Evolutionary conservation across 2,329 filamentous ascomycete species (phyloP).

Genomic region (Sclerotinia borealis): DNA sequence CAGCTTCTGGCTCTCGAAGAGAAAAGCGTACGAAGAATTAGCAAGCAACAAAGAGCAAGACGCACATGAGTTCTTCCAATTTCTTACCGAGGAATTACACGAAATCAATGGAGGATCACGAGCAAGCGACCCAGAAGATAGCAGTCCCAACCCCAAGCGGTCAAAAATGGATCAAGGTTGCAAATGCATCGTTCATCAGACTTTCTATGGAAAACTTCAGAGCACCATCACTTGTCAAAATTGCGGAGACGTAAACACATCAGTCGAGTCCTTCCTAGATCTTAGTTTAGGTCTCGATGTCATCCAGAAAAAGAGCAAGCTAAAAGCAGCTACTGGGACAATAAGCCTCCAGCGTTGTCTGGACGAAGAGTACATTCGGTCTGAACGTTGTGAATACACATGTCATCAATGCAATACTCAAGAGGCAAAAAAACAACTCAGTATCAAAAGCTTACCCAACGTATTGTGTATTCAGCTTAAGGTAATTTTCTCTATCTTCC

Average conservation of each 20-base stretch:
- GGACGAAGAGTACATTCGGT: constrained; percentile 77
- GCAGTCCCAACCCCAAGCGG: constrained; percentile 21
- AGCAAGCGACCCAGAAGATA: constrained; percentile 27
- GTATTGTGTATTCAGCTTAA: constrained; percentile 91
- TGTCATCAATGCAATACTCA: constrained; percentile 76
- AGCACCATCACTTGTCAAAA: constrained; percentile 87
- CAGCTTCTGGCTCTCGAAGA: constrained; percentile 83
- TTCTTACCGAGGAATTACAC: constrained; percentile 86
- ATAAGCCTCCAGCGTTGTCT: constrained; percentile 68
- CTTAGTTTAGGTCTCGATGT: constrained; percentile 81
- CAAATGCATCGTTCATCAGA: constrained; percentile 87
- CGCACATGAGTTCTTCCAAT: constrained; percentile 95
- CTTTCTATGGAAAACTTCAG: constrained; percentile 87
- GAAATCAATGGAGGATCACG: constrained; percentile 61
- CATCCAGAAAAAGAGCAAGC: constrained; percentile 58
- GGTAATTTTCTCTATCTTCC: constrained; percentile 40
- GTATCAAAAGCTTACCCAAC: constrained; percentile 78
- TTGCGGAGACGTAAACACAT: constrained; percentile 75
- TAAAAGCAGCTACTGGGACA: constrained; percentile 35
- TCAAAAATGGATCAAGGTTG: constrained; percentile 43
- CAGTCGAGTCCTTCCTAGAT: constrained; percentile 85
- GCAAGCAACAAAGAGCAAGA: constrained; percentile 95
- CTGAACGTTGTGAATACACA: constrained; percentile 83
- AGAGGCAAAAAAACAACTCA: constrained; percentile 77
- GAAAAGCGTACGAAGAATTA: constrained; percentile 63